These are phyloP conservation scores for Fonsecaea pedrosoi DNA, from an alignment of 2,329 filamentous ascomycete genomes.

Conservation along the genomic window DNA sequence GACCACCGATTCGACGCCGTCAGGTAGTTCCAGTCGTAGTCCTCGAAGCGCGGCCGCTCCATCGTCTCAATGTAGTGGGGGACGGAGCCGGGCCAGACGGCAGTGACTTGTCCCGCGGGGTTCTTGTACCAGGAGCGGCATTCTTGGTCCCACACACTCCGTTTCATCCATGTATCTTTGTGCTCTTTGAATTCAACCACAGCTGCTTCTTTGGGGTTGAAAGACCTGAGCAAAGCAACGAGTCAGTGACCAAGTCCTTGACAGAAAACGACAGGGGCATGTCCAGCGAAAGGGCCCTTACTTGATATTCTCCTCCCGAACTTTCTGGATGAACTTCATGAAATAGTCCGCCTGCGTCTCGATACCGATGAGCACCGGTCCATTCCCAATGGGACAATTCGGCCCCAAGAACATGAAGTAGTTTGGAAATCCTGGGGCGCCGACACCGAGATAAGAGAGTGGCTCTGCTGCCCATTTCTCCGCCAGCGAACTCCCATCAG, in stretches of 20 bases:
- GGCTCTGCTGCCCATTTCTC: conserved; percentile 43
- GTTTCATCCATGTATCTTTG: conserved; percentile 54
- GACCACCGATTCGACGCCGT: no score
- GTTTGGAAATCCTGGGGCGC: conserved; percentile 44
- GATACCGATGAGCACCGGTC: conserved; percentile 38
- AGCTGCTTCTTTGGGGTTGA: conserved; percentile 44
- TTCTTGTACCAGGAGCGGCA: conserved; percentile 53
- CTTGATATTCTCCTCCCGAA: conserved; percentile 51
- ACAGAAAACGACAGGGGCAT: no score
- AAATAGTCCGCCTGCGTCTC: conserved; percentile 42
- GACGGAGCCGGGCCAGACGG: conserved; percentile 58
- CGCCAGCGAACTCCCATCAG: conserved; percentile 33
- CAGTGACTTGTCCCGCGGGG: conserved; percentile 52
- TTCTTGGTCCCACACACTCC: conserved; percentile 56
- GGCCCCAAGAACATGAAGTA: conserved; percentile 46
- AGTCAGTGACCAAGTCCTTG: no score
- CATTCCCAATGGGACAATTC: conserved; percentile 44
- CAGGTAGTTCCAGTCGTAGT: conserved; percentile 44
- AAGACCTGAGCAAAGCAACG: conserved; percentile 13
- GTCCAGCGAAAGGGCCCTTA: conserved; percentile 12
- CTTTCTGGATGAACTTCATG: conserved; percentile 38
- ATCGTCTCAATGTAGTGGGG: conserved; percentile 57
- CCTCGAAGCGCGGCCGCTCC: conserved; percentile 50
- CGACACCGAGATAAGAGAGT: conserved; percentile 46
- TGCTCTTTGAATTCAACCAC: conserved; percentile 47